Base-by-base conservation (phyloP, 306 rosid species). In the Phaseolus lunatus region DNA sequence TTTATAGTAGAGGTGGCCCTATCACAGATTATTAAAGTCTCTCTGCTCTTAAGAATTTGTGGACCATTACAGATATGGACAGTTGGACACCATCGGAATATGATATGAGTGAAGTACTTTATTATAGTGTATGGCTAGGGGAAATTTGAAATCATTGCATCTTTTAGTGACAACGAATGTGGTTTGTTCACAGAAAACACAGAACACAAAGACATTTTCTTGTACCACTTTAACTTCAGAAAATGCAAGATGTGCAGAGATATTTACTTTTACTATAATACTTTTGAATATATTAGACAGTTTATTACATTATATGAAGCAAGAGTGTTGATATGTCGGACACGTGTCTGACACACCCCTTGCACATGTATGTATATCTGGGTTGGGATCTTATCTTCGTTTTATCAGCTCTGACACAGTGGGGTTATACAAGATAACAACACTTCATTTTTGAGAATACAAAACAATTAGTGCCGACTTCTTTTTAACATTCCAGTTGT, bases 101-200 rank as follows among this genome's bases (percentile, higher is more conserved):
- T 61, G 13, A n/a, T 26, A 48, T 61, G 13, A 15, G 11, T 39
- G 43, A 50, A 15, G 73, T 49, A 65, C 54, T 64, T 67, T 3
- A 13, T 9, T 64, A 14, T 26, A 26, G 41, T 59, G 66, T 14
- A 16, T 15, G 66, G 66, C 19, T 59, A 27, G 20, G 66, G 39
- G 2, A 27, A 27, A 13, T 26, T 45, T 43, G 9, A 56, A 39
- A 72, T 39, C 39, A 63, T 26, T 43, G 67, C 45, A 37, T 43
- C 78, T 20, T 75, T 75, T 48, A 31, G 27, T 26, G 18, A 16
- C 41, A 63, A 49, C 3, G 16, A 76, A 64, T 37, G 31, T 49
- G 26, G n/a, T 23, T n/a, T 23, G 58, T 41, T 67, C 68, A 23
- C 13, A 54, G 27, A 61, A 3, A 80, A 72, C 8, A 39, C 11